Percentiles rank a stretch among this genome's conserved stretches.
Evolutionary conservation across 805 yeast genomes (phyloP).

Genomic region (Barnettozyma pratensis): DNA sequence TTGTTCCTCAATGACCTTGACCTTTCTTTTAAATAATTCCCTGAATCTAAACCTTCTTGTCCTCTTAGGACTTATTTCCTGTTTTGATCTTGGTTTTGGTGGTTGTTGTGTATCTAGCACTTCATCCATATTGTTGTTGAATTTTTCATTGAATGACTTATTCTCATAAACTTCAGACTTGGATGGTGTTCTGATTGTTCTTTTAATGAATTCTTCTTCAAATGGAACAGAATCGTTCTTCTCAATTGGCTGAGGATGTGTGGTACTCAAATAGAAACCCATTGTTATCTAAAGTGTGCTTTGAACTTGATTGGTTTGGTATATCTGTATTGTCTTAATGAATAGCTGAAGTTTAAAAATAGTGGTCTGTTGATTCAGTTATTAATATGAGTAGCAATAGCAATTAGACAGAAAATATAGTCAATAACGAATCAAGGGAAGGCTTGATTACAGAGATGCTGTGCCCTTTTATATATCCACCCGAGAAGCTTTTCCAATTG

Average conservation of each 20-base stretch:
- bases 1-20: slow-evolving; percentile 6
- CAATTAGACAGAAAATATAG: background rate
- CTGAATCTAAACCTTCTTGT: slow-evolving; percentile 1
- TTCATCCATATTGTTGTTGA: background rate
- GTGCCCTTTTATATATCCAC: no score
- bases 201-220: slow-evolving; percentile 7
- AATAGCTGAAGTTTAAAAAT: no score
- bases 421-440: no score
- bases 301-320: no score
- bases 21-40: slow-evolving; percentile 4
- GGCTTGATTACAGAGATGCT: no score
- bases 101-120: background rate
- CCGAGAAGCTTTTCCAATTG: no score
- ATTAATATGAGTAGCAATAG: background rate
- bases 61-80: background rate
- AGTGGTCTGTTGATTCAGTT: background rate
- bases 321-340: background rate
- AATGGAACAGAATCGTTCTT: background rate
- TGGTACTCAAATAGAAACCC: slow-evolving; percentile 9
- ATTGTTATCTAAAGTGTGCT: background rate
- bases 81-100: background rate
- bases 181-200: slow-evolving; percentile 10
- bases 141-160: slow-evolving; percentile 1
- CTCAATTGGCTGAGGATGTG: background rate
- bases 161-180: slow-evolving; percentile 1